These are phyloP conservation scores for Ramularia collo-cygni DNA, from an alignment of 2,329 filamentous ascomycete species.

Conservation along the genomic window DNA sequence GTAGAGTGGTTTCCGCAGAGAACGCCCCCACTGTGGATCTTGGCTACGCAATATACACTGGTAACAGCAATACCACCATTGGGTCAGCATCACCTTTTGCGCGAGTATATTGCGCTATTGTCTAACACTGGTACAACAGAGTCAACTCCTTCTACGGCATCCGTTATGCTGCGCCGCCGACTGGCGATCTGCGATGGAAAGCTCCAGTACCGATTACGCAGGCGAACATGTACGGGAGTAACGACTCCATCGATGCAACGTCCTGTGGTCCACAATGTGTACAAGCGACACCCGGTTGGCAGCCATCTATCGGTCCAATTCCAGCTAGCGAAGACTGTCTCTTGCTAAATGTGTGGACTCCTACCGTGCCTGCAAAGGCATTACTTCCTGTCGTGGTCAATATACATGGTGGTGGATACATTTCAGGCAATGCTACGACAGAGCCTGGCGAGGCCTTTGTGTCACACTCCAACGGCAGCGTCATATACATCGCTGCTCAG, in stretches of 20 bases:
- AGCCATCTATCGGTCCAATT: conserved; percentile 1
- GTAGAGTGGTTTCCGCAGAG: too few relatives aligned
- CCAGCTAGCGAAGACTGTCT: conserved; percentile 33
- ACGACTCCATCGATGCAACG: conserved; percentile 24
- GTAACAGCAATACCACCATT: conserved; percentile 11
- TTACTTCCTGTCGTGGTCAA: conserved; percentile 27
- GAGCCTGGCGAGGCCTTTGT: conserved; percentile 25
- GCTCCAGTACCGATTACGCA: conserved; percentile 25
- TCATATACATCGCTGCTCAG: conserved; percentile 28
- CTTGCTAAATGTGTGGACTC: conserved; percentile 36
- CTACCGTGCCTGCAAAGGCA: conserved; percentile 25
- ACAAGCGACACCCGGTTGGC: conserved; percentile 16
- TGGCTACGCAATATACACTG: conserved; percentile 19
- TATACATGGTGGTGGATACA: conserved; percentile 35
- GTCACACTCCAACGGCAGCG: conserved; percentile 27
- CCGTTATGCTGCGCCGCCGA: conserved; percentile 26
- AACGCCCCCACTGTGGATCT: conserved; percentile 13
- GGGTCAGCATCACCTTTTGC: conserved; percentile 17
- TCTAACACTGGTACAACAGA: too few relatives aligned
- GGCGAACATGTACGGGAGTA: conserved; percentile 16
- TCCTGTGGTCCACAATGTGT: conserved; percentile 23
- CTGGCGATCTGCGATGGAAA: conserved; percentile 28
- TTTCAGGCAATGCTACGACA: conserved; percentile 20
- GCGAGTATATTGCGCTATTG: not conserved
- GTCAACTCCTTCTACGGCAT: conserved; percentile 10